Base-by-base conservation (phyloP, 2,329 filamentous ascomycete species). In the Coniella vitis region DNA sequence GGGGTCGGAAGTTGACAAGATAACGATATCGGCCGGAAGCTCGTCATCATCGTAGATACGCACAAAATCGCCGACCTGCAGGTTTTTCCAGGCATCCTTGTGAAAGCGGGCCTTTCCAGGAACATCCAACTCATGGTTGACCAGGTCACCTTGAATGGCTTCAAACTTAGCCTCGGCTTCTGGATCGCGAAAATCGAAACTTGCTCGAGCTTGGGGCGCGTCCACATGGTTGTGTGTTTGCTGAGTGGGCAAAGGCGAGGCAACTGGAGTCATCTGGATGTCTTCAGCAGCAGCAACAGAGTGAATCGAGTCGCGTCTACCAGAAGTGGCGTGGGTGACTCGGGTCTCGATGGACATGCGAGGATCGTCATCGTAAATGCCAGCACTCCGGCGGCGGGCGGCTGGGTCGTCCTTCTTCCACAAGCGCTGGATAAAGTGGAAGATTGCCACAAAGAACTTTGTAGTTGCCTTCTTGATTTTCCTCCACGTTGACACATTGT, bases 1-100 rank as follows among this genome's bases (percentile, higher is more conserved):
- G 1, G 86, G 78, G 59, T 97, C 93, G 2, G 93, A 95, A 0
- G 93, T 97, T 2, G 93, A 87, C 20, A 98, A 70, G 38, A 98
- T 86, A 41, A 97, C 84, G 40, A 98, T 74, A 66, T 98, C 93
- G 41, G 93, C 91, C 1, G 93, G 94, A 20, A 98, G 81, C 58
- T 95, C 90, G 61, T 98, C 93, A 57, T 95, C 87, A 60, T 94
- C 96, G 70, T 96, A 97, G 44, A 98, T 79, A 57, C 94, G 88
- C 47, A 98, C 85, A 67, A 95, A 97, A 66, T 98, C 93, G 41
- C 93, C 93, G 8, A 98, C 93, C 59, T 90, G 84, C 13, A 98
- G 77, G 59, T 83, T 95, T 69, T 98, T 98, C 93, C 93, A 98
- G 38, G 82, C 83, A 61, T 96, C 90, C 58, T 85, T 87, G 66